These are phyloP conservation scores for Heliamphora pulchella DNA, from an alignment of 179 eudicot genomes.

Conservation along the genomic window DNA sequence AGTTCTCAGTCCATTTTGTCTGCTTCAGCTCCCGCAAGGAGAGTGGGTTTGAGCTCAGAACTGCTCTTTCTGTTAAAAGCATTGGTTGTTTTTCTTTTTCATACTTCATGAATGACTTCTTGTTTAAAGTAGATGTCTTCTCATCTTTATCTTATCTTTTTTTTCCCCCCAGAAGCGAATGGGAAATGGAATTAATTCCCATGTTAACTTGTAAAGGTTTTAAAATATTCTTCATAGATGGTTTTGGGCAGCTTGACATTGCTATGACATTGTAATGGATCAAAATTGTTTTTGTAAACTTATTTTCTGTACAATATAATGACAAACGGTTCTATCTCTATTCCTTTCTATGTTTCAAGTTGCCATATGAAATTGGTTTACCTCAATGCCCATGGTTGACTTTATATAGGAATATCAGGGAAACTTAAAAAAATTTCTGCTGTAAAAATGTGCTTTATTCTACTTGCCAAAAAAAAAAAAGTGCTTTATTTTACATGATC, in stretches of 20 bases:
- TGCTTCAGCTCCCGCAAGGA: background rate
- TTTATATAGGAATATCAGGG: background rate
- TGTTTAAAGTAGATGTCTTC: background rate
- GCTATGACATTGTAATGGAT: background rate
- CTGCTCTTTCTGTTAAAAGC: background rate
- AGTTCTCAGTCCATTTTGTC: background rate
- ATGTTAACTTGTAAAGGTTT: background rate
- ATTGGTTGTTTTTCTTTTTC: background rate
- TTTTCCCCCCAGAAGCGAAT: background rate
- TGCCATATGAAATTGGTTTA: background rate
- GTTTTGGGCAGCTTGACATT: background rate
- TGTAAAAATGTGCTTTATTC: no score
- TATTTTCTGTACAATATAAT: background rate
- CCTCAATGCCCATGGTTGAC: background rate
- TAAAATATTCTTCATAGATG: background rate
- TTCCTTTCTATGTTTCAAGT: background rate
- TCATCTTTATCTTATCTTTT: background rate
- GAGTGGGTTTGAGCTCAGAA: background rate
- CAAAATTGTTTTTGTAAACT: background rate
- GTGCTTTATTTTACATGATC: background rate
- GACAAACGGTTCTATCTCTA: background rate
- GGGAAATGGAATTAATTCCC: background rate
- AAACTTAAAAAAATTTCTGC: background rate
- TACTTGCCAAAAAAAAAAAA: background rate
- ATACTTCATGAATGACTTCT: background rate